These are phyloP conservation scores for Trichoderma gamsii DNA, from an alignment of 495 filamentous ascomycete species.

Conservation along the genomic window DNA sequence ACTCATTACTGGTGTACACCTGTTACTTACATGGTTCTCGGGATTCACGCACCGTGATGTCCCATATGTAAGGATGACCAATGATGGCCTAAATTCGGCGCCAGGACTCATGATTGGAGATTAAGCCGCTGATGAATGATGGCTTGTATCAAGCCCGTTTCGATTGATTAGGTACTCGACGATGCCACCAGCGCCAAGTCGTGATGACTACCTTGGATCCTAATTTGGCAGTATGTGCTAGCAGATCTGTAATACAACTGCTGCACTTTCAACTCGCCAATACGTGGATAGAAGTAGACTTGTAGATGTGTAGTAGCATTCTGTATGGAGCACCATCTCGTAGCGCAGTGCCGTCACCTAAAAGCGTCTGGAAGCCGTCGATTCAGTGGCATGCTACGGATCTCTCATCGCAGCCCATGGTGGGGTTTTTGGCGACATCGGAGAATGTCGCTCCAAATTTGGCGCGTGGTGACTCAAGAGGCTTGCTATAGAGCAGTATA, in stretches of 20 bases:
- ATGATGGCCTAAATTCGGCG: background rate
- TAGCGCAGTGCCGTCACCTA: background rate
- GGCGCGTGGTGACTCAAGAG: background rate
- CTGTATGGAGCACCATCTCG: background rate
- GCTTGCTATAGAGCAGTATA: too few relatives aligned
- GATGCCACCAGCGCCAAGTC: too few relatives aligned
- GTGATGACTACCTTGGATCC: too few relatives aligned
- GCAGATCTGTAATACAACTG: background rate
- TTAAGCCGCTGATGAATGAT: background rate
- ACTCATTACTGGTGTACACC: too few relatives aligned
- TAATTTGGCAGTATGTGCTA: too few relatives aligned
- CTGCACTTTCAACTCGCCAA: background rate
- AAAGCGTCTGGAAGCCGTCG: conserved; percentile 2
- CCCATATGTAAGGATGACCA: background rate
- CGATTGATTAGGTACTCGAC: too few relatives aligned
- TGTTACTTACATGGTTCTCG: background rate
- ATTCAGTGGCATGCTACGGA: background rate
- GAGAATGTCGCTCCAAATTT: background rate
- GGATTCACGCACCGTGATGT: conserved; percentile 7
- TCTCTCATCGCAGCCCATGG: background rate
- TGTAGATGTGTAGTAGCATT: background rate
- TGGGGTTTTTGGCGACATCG: conserved; percentile 8
- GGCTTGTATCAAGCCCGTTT: too few relatives aligned
- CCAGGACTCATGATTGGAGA: background rate
- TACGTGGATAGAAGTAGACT: background rate